These are phyloP conservation scores for Schizothecium vesticola DNA, from an alignment of 495 filamentous ascomycete genomes.

Conservation along the genomic window DNA sequence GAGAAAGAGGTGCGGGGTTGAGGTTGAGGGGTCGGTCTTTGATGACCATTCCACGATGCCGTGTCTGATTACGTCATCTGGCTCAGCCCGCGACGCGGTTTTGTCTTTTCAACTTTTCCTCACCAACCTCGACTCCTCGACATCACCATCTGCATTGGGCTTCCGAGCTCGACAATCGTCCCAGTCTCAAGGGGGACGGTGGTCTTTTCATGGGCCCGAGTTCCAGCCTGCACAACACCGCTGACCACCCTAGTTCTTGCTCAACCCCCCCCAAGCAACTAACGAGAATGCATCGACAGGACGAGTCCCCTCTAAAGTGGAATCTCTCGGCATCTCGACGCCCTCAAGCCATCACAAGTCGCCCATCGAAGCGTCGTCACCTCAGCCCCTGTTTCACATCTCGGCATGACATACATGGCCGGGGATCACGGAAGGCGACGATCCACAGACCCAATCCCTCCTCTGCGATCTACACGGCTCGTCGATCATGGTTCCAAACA, in stretches of 20 bases:
- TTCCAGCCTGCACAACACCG: too few relatives aligned
- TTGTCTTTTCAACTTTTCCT: background rate
- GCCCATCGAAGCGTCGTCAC: background rate
- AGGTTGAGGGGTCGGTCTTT: background rate
- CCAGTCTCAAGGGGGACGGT: too few relatives aligned
- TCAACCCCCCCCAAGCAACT: too few relatives aligned
- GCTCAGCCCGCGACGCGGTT: background rate
- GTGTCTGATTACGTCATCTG: background rate
- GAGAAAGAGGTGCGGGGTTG: background rate
- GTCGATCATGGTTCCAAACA: background rate
- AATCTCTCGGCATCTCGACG: background rate
- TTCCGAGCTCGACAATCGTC: too few relatives aligned
- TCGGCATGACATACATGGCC: background rate
- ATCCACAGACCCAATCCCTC: background rate
- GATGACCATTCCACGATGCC: background rate
- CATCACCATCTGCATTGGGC: too few relatives aligned
- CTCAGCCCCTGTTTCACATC: background rate
- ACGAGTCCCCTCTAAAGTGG: background rate
- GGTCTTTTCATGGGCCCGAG: too few relatives aligned
- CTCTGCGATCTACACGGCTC: background rate
- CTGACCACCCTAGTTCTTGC: too few relatives aligned
- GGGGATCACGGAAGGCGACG: background rate
- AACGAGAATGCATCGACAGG: background rate
- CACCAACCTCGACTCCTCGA: background rate
- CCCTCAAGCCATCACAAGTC: too few relatives aligned